Evolutionary conservation across 257 asterid genomes (phyloP).

Genomic region (Jacaranda copaia): DNA sequence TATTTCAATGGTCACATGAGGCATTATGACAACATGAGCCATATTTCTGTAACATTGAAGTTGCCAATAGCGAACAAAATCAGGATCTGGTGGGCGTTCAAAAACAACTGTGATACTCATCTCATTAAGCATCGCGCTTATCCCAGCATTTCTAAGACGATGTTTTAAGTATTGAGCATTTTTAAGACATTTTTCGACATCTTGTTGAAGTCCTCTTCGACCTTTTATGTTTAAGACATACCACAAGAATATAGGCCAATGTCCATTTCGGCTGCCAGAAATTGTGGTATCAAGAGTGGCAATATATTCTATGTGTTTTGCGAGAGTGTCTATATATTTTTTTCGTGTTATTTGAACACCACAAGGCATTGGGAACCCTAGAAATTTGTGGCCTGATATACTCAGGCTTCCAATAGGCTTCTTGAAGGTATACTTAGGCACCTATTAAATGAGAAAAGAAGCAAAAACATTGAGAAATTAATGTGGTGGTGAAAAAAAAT

Average conservation of each 20-base stretch:
- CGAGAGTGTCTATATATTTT: constrained; percentile 42
- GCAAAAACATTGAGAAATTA: too few species aligned
- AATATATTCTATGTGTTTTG: constrained; percentile 60
- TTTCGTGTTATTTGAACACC: constrained; percentile 61
- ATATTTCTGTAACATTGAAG: constrained; percentile 59
- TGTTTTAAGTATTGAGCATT: constrained; percentile 63
- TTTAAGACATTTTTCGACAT: constrained; percentile 54
- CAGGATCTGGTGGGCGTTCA: constrained; percentile 57
- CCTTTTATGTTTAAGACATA: constrained; percentile 60
- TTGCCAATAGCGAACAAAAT: constrained; percentile 61
- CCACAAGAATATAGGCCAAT: constrained; percentile 66
- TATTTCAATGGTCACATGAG: constrained; percentile 56
- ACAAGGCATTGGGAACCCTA: constrained; percentile 67
- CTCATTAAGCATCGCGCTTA: constrained; percentile 61
- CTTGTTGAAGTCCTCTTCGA: constrained; percentile 54
- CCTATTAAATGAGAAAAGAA: background rate
- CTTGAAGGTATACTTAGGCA: constrained; percentile 53
- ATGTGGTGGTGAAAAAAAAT: too few species aligned
- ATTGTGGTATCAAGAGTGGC: constrained; percentile 63
- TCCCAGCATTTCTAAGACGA: constrained; percentile 51
- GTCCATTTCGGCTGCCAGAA: constrained; percentile 67
- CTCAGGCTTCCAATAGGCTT: constrained; percentile 67
- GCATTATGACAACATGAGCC: constrained; percentile 69
- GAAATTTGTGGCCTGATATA: constrained; percentile 63
- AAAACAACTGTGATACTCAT: constrained; percentile 63